Evolutionary conservation across 371 early-diverging fungal genomes (phyloP).

Genomic region (Parasitella parasitica): DNA sequence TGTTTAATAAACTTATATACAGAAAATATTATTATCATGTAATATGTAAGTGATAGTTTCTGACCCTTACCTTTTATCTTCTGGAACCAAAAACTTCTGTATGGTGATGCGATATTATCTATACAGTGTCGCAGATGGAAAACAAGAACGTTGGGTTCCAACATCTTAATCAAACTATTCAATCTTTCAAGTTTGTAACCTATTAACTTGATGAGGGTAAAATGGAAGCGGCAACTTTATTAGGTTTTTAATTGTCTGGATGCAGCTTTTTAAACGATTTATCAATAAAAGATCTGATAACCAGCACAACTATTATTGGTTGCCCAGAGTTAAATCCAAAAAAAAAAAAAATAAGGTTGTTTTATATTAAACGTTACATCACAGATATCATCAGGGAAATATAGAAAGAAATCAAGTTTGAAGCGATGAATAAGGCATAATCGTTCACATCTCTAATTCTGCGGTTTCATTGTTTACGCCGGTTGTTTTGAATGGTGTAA

Average conservation of each 20-base stretch:
- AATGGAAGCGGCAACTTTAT: not conserved
- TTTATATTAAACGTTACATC: not conserved
- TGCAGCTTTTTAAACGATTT: not conserved
- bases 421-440: not conserved
- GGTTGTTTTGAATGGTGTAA: not conserved
- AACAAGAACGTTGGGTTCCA: too few species aligned
- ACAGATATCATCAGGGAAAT: not conserved
- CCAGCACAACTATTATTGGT: not conserved
- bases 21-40: too few species aligned
- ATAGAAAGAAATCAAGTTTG: not conserved
- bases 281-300: constrained; percentile 3
- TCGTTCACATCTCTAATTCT: too few species aligned
- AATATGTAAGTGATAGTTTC: too few species aligned
- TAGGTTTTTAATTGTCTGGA: not conserved
- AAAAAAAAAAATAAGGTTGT: not conserved
- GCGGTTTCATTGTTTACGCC: not conserved
- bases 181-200: too few species aligned
- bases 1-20: too few species aligned
- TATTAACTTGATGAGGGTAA: too few species aligned
- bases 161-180: too few species aligned
- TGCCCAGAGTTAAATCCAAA: not conserved
- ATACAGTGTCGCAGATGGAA: too few species aligned
- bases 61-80: too few species aligned
- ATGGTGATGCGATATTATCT: not conserved
- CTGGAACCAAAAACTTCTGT: not conserved